Conservation (phyloP, 139 green algal species). For the Micromonas pusilla region DNA sequence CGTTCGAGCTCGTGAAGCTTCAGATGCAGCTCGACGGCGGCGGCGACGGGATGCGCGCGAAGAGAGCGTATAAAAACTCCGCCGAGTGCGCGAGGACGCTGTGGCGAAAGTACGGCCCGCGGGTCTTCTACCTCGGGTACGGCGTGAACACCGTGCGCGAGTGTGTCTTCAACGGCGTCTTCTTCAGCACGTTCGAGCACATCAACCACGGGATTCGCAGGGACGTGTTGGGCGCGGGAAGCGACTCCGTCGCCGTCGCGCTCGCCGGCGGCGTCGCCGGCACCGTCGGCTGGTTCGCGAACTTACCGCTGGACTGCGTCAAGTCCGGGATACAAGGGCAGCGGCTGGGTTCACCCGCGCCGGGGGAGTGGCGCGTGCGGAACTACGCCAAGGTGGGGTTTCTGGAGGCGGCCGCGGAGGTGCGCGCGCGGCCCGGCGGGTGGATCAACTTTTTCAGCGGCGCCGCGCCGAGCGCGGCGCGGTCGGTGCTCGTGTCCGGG, state of each 20-base stretch:
- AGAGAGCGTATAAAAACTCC: too few relatives aligned
- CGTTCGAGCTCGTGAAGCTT: neutral
- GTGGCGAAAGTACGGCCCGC: neutral
- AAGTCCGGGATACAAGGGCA: neutral
- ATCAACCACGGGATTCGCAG: neutral
- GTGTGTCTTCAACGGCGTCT: neutral
- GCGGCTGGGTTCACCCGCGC: neutral
- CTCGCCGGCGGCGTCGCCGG: neutral
- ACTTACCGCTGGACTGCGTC: neutral
- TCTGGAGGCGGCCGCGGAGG: neutral
- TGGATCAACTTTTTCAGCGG: neutral
- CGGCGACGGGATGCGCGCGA: too few relatives aligned
- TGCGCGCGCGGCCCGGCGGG: neutral
- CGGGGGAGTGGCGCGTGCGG: neutral
- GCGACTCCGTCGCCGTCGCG: neutral
- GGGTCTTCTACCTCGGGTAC: neutral
- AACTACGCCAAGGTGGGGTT: neutral
- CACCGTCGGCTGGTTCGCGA: neutral
- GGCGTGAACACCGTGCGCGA: neutral
- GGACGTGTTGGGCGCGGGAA: neutral
- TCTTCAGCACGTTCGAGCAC: neutral
- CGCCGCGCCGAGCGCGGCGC: too few relatives aligned
- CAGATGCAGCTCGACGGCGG: neutral
- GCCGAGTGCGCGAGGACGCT: neutral
- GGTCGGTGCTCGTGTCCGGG: neutral